Base-by-base conservation (phyloP, 1,284 basidiomycete species). In the Cryptococcus wingfieldii region DNA sequence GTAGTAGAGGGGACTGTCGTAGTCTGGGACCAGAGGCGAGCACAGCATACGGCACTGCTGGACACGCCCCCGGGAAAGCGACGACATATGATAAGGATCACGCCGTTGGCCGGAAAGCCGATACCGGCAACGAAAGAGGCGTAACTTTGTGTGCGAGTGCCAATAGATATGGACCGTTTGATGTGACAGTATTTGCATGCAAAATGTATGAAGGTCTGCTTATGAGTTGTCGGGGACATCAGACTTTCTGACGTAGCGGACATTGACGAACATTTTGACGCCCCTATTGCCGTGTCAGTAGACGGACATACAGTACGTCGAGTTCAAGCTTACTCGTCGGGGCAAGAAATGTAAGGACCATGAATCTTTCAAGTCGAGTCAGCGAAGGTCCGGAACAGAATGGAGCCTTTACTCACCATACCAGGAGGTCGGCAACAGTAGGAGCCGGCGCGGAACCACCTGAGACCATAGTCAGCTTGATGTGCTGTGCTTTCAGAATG, bases 361-460 rank as follows among this genome's bases (percentile, higher is more conserved):
- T 54, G 52, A n/a, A 54, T 48, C 49, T 50, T 1, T 4, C 3
- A 18, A 6, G 38, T n/a, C 39, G 16, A 50, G 23, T 45, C 23
- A 43, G 39, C 19, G 13, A 28, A 34, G 14, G 44, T 19, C 12
- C 3, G 7, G 12, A 28, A 28, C 18, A 34, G 44, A 16, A 25
- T 28, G 19, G 16, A 6, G 27, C n/a, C 9, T 10, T 19, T 9
- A 54, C 52, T 41, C 38, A 58, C 51, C 56, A 58, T 58, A 23
- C 56, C 56, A 38, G 56, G 56, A 16, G 56, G 56, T 38, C 56
- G 56, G 47, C 56, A 58, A 18, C 51, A 53, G 38, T 58, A 58
- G 19, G 38, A 16, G 3, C 56, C 56, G 23, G 42, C 51, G 10
- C 43, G 34, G 34, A 50, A 53, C 56, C 56, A 58, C 31, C 47